Evolutionary conservation across 495 filamentous ascomycete genomes (phyloP), one percentile per base, ranked within the genome.

Genomic region (Polyplosphaeria fusca): DNA sequence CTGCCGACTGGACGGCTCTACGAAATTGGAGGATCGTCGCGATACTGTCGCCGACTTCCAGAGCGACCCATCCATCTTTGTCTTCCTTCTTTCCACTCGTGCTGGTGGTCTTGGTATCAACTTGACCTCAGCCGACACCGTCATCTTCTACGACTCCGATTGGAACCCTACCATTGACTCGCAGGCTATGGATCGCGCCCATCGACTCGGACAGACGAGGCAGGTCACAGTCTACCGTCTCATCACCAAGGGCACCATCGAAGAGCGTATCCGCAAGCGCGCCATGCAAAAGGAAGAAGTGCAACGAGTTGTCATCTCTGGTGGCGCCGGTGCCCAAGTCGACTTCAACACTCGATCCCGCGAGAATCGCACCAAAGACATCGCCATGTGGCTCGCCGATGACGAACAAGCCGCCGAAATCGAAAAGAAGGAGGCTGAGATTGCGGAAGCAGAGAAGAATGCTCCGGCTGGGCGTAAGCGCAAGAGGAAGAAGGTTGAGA

Each of bases 91-190:
- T 16, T 93, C 88, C 24, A 98, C 94, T 2, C 90, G 93, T 71
- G 94, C 93, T 26, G 93, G 93, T 81, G 93, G 93, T 73, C 81
- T 98, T 28, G 93, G 93, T 73, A 97, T 98, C 79, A 98, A 98
- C 68, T 76, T 98, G 61, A 98, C 93, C 1, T 84, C 86, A 18
- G 93, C 88, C 39, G 82, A 86, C 62, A 98, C 92, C 5, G 93
- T 98, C 70, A 98, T 98, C 69, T 98, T 98, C 80, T 98, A 98
- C 78, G 93, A 98, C 65, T 95, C 89, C 9, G 93, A 98, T 69
- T 98, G 93, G 93, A 98, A 98, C 70, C 93, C 93, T 24, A 98
- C 93, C 16, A 97, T 98, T 66, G 93, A 98, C 71, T 91, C 86
- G 22, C 93, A 98, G 68, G 93, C 93, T 69, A 97, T 97, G 94